These are phyloP conservation scores for Neltuma alba DNA, from an alignment of 306 rosid genomes.

Conservation along the genomic window DNA sequence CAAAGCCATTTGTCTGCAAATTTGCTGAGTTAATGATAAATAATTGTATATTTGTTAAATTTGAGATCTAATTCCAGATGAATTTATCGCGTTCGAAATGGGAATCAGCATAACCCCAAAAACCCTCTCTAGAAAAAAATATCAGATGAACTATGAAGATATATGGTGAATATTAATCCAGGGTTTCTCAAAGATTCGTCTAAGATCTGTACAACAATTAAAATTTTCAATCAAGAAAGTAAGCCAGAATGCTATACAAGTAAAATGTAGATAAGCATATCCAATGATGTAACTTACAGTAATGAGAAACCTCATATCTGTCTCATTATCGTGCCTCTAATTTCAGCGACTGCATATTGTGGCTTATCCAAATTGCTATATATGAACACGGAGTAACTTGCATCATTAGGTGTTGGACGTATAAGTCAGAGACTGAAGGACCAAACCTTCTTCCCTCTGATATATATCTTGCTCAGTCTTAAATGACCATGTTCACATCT, in stretches of 20 bases:
- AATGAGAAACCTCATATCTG: constrained; percentile 26
- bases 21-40: neutral
- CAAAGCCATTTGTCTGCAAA: neutral
- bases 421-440: constrained; percentile 80
- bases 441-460: constrained; percentile 85
- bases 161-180: constrained; percentile 49
- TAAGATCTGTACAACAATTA: constrained; percentile 12
- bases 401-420: constrained; percentile 36
- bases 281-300: constrained; percentile 40
- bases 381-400: constrained; percentile 48
- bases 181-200: constrained; percentile 11
- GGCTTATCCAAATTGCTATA: constrained; percentile 48
- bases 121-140: neutral
- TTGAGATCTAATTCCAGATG: neutral
- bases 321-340: constrained; percentile 34
- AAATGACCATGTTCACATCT: neutral
- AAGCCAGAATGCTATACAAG: constrained; percentile 4
- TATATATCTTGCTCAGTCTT: constrained; percentile 33
- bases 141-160: constrained; percentile 51
- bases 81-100: neutral
- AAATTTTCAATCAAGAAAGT: neutral
- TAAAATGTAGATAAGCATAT: constrained; percentile 19
- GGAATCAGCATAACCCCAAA: neutral
- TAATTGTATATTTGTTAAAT: neutral
- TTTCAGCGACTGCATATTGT: constrained; percentile 31